Conservation (phyloP, 208 protist species). For the Leishmania tarentolae region DNA sequence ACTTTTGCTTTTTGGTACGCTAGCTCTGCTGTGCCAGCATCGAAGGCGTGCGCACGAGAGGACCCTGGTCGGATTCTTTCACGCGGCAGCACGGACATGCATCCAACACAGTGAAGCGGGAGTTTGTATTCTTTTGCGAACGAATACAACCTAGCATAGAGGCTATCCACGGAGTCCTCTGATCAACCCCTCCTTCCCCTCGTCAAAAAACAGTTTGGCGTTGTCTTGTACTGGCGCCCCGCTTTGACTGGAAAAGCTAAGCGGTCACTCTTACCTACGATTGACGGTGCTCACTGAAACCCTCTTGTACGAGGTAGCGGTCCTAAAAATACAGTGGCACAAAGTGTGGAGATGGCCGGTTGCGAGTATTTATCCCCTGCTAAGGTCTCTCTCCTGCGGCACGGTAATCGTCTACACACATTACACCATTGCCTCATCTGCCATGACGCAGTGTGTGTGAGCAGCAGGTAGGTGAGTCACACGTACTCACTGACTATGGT, state of each 20-base stretch:
- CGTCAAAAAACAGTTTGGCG: constrained; percentile 71
- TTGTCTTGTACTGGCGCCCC: constrained; percentile 54
- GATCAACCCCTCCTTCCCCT: constrained; percentile 28
- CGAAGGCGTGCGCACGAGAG: constrained; percentile 24
- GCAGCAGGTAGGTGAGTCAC: constrained; percentile 40
- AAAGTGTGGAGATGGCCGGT: constrained; percentile 95
- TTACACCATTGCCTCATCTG: constrained; percentile 96
- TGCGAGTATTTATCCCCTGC: constrained; percentile 94
- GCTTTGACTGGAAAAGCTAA: constrained; percentile 56
- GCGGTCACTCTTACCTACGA: constrained; percentile 66
- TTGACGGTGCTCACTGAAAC: constrained; percentile 95
- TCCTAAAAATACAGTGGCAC: constrained; percentile 65
- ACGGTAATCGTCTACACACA: constrained; percentile 96
- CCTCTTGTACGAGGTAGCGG: constrained; percentile 87
- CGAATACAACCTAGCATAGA: constrained; percentile 20
- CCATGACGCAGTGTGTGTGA: constrained; percentile 82
- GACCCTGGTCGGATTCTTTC: constrained; percentile 88
- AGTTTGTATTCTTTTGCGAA: constrained; percentile 72
- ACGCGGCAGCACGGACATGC: constrained; percentile 86
- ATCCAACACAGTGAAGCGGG: constrained; percentile 31
- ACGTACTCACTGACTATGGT: constrained; percentile 86
- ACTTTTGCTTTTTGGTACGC: constrained; percentile 7
- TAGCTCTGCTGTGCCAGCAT: constrained; percentile 30
- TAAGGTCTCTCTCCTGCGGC: constrained; percentile 79
- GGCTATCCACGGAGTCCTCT: not conserved